Conservation (phyloP, 768 basidiomycete genomes). For the Boletus insuetus region DNA sequence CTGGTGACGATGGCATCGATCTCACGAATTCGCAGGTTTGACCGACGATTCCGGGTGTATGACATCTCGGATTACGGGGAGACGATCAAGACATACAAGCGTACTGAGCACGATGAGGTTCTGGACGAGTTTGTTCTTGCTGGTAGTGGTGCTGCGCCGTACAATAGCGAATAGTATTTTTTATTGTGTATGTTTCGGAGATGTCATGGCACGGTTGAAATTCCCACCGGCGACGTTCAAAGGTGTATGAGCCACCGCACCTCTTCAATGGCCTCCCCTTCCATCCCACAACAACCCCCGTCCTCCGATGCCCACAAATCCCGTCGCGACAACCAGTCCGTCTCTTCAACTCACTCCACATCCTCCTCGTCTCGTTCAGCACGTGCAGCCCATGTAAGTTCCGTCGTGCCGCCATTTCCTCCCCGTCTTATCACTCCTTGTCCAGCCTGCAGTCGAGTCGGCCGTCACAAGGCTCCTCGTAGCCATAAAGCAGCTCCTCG, state of each 20-base stretch:
- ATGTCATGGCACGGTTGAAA: neutral
- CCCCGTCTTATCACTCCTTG: neutral
- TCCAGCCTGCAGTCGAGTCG: constrained; percentile 79
- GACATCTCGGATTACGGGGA: constrained; percentile 89
- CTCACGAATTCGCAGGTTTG: constrained; percentile 54
- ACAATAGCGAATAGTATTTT: constrained; percentile 11
- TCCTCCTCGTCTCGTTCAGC: constrained; percentile 24
- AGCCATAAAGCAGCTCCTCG: constrained; percentile 92
- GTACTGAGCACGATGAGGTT: constrained; percentile 66
- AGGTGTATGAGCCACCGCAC: constrained; percentile 8
- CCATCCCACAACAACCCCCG: constrained; percentile 14
- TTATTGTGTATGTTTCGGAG: neutral
- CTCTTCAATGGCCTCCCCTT: constrained; percentile 22
- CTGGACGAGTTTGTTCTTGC: constrained; percentile 62
- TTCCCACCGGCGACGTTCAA: constrained; percentile 12
- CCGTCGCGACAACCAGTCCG: constrained; percentile 52
- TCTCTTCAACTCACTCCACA: constrained; percentile 45
- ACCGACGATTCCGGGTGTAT: constrained; percentile 87
- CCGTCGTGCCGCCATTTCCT: neutral
- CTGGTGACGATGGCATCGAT: neutral
- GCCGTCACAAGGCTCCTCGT: constrained; percentile 91
- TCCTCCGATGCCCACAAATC: constrained; percentile 39
- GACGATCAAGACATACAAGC: constrained; percentile 86
- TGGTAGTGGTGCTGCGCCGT: constrained; percentile 45
- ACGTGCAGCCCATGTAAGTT: constrained; percentile 27